Evolutionary conservation across 345 rosid species (phyloP), one percentile per base, ranked within the genome.

Genomic region (Syzygium grande): DNA sequence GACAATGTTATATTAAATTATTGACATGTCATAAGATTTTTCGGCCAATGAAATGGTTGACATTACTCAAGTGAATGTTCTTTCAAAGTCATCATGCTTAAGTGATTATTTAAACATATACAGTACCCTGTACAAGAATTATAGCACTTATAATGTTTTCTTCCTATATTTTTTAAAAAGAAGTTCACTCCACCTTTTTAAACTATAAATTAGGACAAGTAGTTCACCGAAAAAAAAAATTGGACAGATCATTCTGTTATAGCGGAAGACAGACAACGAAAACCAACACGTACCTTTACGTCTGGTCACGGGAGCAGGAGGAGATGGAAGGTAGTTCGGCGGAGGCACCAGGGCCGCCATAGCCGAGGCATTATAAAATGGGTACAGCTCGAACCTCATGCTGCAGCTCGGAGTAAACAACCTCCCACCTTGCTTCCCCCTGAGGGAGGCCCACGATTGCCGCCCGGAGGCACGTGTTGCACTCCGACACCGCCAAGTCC

Each of bases 401-500:
- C 34, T 61, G 34, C 73, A 61, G 73, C 73, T 61, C 38, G 73
- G 73, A 61, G 73, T 61, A 34, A 61, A 61, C 10, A n/a, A n/a
- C 73, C 9, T 61, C 73, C 34, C 38, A 14, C 73, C 38, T 61
- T 61, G 73, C 73, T 25, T 22, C 16, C 17, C 17, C 85, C 85
- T 2, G 11, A 11, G 38, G n/a, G 16, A 84, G 38, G 43, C 34
- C 38, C 0, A 9, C 5, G 9, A 61, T 61, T n/a, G 73, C 17
- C 10, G 73, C 73, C 73, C 19, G 73, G 73, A 61, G 0, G 73
- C 73, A 61, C 3, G 43, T 53, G 7, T 78, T 58, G 84, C 94
- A 94, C 17, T 85, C 92, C 2, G 2, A 16, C 19, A 46, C 23
- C 16, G 91, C 88, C 52, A 93, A 53, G 88, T 94, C 95, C 29